Base-by-base conservation (phyloP, 2,329 filamentous ascomycete genomes). In the Phyllosticta citrichinensis region DNA sequence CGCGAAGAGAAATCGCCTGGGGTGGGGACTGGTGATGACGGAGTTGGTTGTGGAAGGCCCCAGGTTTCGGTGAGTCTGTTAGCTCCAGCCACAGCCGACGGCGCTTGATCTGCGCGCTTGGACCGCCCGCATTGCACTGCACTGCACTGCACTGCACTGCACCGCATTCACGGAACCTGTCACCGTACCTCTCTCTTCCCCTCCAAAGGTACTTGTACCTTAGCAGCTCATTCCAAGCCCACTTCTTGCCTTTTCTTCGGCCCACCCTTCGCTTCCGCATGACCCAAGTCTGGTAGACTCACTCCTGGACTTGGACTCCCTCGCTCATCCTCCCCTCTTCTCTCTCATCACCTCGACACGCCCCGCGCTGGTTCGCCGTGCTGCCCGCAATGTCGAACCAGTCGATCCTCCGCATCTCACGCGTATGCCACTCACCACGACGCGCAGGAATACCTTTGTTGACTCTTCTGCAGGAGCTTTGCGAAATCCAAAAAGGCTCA, bases 341-440 rank as follows among this genome's bases (percentile, higher is more conserved):
- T 55, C n/a, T 20, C 52, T 10, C 27, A 3, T 22, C 20, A 50
- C 14, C 20, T 22, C 51, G 20, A 35, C 51, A 24, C 20, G 24
- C 6, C 35, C 52, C 52, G 35, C 57, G 52, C 58, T 30, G 52
- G 54, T 47, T 47, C 58, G 52, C 40, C 40, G 40, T n/a, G 40
- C 24, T 24, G 52, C 52, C 51, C 60, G 52, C 52, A 56, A 90
- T 90, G 87, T 85, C 87, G 64, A 91, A 94, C 75, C 90, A 95
- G 75, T 90, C 88, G 63, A 89, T 95, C 68, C 86, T 96, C 67
- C 88, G 91, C 65, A 93, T 96, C 75, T 89, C 89, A 65, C 89
- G 90, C 79, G 88, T 91, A 79, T 67, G 79, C 74, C 62, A 52
- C 27, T 33, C 51, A 20, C 50, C 50, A 35, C 53, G 55, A 33